phyloP scores from a whole-genome alignment of 2,329 filamentous ascomycete species.

The Xylaria sp. region DNA sequence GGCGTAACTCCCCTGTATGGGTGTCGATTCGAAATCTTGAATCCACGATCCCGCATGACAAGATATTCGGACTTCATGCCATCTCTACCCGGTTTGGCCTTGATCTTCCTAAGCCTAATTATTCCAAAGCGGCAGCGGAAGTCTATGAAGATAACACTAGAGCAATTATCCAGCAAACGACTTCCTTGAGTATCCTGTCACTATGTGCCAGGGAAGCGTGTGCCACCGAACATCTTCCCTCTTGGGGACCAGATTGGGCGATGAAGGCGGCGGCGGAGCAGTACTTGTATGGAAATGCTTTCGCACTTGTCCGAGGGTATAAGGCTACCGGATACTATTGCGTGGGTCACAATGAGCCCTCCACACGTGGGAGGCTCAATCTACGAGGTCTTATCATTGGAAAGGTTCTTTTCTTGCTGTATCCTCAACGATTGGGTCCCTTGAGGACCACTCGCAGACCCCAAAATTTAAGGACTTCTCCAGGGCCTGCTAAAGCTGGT shows the following conservation, averaged over 20 bases:
- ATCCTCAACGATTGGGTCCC: neutral
- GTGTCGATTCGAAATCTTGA: neutral
- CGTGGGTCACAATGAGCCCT: neutral
- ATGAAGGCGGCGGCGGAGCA: neutral
- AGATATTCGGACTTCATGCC: slow-evolving; percentile 3
- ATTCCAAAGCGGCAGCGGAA: neutral
- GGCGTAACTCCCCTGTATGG: neutral
- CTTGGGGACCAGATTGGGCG: slow-evolving; percentile 10
- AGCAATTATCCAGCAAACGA: neutral
- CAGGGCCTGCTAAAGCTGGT: neutral
- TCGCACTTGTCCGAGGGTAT: too few relatives aligned
- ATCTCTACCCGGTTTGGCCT: neutral
- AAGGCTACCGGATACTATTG: neutral
- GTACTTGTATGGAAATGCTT: too few relatives aligned
- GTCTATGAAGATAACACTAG: neutral
- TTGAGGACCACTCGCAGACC: neutral
- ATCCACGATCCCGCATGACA: slow-evolving; percentile 7
- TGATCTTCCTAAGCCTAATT: neutral
- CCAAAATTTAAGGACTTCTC: neutral
- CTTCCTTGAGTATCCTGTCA: neutral
- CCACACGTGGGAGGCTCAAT: neutral
- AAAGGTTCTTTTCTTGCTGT: neutral
- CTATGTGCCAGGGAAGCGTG: neutral
- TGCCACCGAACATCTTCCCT: neutral
- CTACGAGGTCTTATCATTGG: neutral